Conservation (phyloP, 768 basidiomycete species). For the Russula ochroleuca region DNA sequence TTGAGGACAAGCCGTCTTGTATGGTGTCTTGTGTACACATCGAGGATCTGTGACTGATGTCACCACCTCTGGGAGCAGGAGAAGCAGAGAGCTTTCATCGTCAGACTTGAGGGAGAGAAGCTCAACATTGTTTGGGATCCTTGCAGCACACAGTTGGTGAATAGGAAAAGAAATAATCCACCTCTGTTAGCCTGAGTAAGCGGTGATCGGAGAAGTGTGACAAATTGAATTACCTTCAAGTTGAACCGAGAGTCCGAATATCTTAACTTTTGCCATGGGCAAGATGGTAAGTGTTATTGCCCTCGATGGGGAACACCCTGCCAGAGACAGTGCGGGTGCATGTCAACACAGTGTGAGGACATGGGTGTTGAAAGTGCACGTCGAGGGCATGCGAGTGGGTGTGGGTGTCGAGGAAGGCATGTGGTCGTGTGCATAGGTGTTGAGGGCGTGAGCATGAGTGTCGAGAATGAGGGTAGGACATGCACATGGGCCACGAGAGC, state of each 20-base stretch:
- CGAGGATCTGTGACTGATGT: slow-evolving; percentile 55
- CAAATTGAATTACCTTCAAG: slow-evolving; percentile 65
- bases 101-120: slow-evolving; percentile 11
- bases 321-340: slow-evolving; percentile 66
- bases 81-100: slow-evolving; percentile 42
- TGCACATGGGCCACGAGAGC: too few species aligned
- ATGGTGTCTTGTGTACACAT: too few species aligned
- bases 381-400: too few species aligned
- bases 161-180: slow-evolving; percentile 81
- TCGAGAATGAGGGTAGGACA: too few species aligned
- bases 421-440: too few species aligned
- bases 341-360: too few species aligned
- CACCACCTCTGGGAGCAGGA: slow-evolving; percentile 53
- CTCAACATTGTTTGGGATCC: slow-evolving; percentile 44
- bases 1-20: too few species aligned
- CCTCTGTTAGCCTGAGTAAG: slow-evolving; percentile 46
- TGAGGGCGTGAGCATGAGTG: too few species aligned
- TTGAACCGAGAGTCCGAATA: slow-evolving; percentile 64
- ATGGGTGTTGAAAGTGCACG: too few species aligned
- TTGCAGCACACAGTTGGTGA: slow-evolving; percentile 62
- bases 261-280: slow-evolving; percentile 79
- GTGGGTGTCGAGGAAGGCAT: too few species aligned
- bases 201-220: not conserved
- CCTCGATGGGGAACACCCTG: slow-evolving; percentile 80
- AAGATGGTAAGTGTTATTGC: slow-evolving; percentile 71